phyloP scores from a whole-genome alignment of 2,329 filamentous ascomycete genomes.

The Apiospora koreana region DNA sequence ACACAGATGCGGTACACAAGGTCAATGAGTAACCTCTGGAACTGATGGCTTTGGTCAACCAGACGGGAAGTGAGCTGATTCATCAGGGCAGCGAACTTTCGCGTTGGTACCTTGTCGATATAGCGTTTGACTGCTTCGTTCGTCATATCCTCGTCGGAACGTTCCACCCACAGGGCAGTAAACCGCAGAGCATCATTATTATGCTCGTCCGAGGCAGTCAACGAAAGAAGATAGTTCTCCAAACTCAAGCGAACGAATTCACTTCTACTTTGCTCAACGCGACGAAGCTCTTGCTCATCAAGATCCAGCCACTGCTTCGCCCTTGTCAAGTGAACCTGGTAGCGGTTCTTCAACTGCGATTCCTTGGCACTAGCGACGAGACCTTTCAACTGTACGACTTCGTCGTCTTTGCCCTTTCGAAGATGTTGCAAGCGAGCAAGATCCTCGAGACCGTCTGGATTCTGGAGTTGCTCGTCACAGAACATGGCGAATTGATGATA shows the following conservation, averaged over 20 bases:
- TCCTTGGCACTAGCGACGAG: conserved; percentile 53
- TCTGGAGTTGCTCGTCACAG: conserved; percentile 91
- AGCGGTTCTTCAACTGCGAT: conserved; percentile 54
- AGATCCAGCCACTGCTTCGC: conserved; percentile 89
- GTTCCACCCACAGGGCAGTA: conserved; percentile 90
- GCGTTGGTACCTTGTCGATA: conserved; percentile 75
- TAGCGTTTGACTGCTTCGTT: conserved; percentile 75
- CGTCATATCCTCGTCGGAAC: conserved; percentile 72
- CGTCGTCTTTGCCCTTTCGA: conserved; percentile 76
- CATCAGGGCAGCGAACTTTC: conserved; percentile 91
- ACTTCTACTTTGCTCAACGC: conserved; percentile 73
- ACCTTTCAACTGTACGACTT: conserved; percentile 72
- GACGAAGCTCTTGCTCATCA: conserved; percentile 82
- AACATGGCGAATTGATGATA: conserved; percentile 95
- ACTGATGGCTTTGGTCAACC: conserved; percentile 66
- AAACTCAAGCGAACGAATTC: conserved; percentile 86
- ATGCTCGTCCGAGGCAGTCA: conserved; percentile 83
- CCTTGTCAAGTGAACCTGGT: conserved; percentile 65
- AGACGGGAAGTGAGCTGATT: conserved; percentile 96
- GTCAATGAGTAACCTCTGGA: conserved; percentile 74
- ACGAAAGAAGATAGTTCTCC: conserved; percentile 87
- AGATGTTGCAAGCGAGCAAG: conserved; percentile 78
- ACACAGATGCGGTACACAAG: conserved; percentile 82
- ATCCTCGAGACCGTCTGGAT: conserved; percentile 81
- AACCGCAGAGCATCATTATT: conserved; percentile 91